Conservation (phyloP, 345 rosid genomes). For the Corchorus capsularis region DNA sequence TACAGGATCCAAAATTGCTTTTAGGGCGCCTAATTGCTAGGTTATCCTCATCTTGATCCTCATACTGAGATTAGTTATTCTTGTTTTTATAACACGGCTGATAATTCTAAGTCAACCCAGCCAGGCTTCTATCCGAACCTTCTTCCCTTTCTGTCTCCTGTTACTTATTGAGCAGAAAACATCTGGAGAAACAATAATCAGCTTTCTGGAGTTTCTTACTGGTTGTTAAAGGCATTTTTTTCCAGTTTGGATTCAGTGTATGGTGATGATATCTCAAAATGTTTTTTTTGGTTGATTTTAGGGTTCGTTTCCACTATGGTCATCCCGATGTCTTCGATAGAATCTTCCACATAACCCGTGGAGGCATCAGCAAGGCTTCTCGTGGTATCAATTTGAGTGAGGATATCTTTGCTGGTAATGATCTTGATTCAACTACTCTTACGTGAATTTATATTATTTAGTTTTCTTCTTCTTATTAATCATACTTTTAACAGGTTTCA, state of each 20-base stretch:
- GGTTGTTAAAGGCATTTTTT: not conserved
- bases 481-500: conserved; percentile 58
- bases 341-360: conserved; percentile 92
- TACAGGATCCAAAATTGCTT: not conserved
- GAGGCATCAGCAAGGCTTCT: conserved; percentile 98
- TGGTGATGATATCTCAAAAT: conserved; percentile 19
- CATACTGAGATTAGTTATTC: not conserved
- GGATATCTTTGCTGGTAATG: conserved; percentile 94
- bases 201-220: conserved; percentile 13
- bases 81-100: not conserved
- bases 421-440: conserved; percentile 14
- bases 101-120: not conserved
- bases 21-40: not conserved
- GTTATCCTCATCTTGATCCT: not conserved
- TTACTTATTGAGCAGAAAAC: not conserved
- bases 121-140: not conserved
- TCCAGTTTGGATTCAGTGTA: not conserved
- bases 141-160: not conserved
- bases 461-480: conserved; percentile 16
- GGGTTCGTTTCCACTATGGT: conserved; percentile 97
- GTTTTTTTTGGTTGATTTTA: conserved; percentile 30
- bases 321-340: conserved; percentile 97
- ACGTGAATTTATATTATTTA: not conserved
- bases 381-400: conserved; percentile 93
- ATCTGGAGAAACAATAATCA: not conserved